Percentiles rank a stretch among this genome's conserved stretches.
Conservation (phyloP, 495 filamentous ascomycete genomes). For the Lindgomyces ingoldianus region DNA sequence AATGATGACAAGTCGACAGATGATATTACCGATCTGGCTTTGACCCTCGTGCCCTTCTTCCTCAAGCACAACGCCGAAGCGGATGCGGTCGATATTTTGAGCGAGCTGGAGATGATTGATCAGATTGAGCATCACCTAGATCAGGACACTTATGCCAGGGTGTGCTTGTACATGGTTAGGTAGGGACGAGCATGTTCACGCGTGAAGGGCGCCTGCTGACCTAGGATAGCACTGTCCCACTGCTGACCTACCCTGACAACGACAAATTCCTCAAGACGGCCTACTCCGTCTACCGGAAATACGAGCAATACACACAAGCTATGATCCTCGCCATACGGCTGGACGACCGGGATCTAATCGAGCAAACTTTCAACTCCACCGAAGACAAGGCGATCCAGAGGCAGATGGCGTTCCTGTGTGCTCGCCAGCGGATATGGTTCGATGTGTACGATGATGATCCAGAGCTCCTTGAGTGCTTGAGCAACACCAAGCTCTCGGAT, state of each 20-base stretch:
- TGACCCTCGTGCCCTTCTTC: conserved; percentile 88
- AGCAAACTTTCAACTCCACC: conserved; percentile 74
- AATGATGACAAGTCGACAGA: conserved; percentile 64
- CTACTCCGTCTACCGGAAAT: conserved; percentile 87
- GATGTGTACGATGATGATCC: conserved; percentile 69
- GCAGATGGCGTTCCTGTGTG: conserved; percentile 92
- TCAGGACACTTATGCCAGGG: conserved; percentile 87
- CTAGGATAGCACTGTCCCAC: conserved; percentile 77
- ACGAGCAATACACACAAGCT: conserved; percentile 88
- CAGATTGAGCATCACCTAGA: conserved; percentile 87
- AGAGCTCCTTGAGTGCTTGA: conserved; percentile 76
- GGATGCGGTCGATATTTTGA: conserved; percentile 94
- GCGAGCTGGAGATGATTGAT: conserved; percentile 94
- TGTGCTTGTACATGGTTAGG: conserved; percentile 95
- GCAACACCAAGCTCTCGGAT: conserved; percentile 82
- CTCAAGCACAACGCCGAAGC: conserved; percentile 97
- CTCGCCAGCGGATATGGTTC: conserved; percentile 86
- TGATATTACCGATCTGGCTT: conserved; percentile 79
- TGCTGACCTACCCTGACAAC: conserved; percentile 96
- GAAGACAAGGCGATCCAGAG: conserved; percentile 80
- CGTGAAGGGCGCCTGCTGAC: not conserved
- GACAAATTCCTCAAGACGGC: conserved; percentile 88
- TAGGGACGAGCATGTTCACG: conserved; percentile 6
- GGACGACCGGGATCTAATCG: conserved; percentile 80
- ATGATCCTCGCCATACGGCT: conserved; percentile 92